Base-by-base conservation (phyloP, 1,284 basidiomycete species). In the Cryptococcus sp. region DNA sequence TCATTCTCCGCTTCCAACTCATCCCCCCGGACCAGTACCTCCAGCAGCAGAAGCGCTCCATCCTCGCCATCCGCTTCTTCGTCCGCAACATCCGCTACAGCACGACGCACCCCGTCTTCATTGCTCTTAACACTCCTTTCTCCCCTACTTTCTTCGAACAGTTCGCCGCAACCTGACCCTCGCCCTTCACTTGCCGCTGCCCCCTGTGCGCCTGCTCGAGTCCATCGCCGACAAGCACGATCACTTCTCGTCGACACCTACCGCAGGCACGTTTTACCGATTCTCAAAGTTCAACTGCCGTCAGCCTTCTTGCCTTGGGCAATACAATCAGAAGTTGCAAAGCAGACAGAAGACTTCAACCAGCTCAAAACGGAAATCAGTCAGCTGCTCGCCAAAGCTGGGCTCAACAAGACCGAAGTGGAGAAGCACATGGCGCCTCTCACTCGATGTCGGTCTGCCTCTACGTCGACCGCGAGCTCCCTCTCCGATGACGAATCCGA, bases 161-260 rank as follows among this genome's bases (percentile, higher is more conserved):
- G 41, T 15, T 4, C 54, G 19, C 51, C 40, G 10, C 26, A 29
- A 29, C 55, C 64, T 44, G 48, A 50, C 49, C 20, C 61, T n/a
- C 61, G 63, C 53, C 55, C 63, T 38, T 61, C 62, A 19, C 45
- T 58, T 22, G 46, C 64, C 20, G 52, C 59, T 10, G 51, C 59
- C 13, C 54, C 59, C 16, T 50, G 55, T 41, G 55, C 47, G 16
- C 52, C 51, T 17, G 87, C 76, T 66, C 51, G 81, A 80, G 52
- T 89, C 39, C 82, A 89, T 55, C 84, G 89, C 29, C 80, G 83
- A 50, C 83, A 84, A 57, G 89, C 89, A 3, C 86, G 89, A 37
- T 87, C 89, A 10, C 79, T 83, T 3, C 82, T 93, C 13, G 83
- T 91, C 16, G 89, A 93, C 69, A 82, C 85, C 3, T 91, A 87